phyloP scores from a whole-genome alignment of 192 early-diverging fungal species.

The Tieghemiomyces parasiticus region DNA sequence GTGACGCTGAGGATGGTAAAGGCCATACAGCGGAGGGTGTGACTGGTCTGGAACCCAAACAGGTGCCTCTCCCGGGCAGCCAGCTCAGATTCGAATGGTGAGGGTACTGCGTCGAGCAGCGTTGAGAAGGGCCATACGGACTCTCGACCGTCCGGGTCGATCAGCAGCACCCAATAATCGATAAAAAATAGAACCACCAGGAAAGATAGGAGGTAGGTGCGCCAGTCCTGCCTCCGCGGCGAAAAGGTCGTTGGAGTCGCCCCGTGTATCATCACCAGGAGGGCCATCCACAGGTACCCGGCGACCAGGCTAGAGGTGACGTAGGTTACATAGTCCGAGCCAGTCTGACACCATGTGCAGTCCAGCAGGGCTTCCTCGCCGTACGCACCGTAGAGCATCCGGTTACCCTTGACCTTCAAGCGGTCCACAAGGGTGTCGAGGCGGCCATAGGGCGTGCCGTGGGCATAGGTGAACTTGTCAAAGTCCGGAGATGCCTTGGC shows the following conservation, averaged over 20 bases:
- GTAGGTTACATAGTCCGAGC: constrained; percentile 9
- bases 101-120: neutral
- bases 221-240: neutral
- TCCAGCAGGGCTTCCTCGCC: constrained; percentile 15
- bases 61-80: neutral
- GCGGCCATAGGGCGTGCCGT: neutral
- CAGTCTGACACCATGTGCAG: constrained; percentile 13
- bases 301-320: neutral
- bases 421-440: constrained; percentile 12
- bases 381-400: constrained; percentile 11
- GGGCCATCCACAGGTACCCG: constrained; percentile 2
- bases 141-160: neutral
- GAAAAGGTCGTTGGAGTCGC: neutral
- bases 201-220: neutral
- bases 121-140: neutral
- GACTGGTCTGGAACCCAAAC: constrained; percentile 2
- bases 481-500: constrained; percentile 6
- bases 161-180: neutral
- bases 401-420: constrained; percentile 12
- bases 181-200: neutral
- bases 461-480: neutral
- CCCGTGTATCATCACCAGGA: neutral
- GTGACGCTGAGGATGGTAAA: neutral
- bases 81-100: neutral
- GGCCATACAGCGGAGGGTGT: neutral